Base-by-base conservation (phyloP, 2,329 filamentous ascomycete species). In the Sclerotinia sclerotiorum region DNA sequence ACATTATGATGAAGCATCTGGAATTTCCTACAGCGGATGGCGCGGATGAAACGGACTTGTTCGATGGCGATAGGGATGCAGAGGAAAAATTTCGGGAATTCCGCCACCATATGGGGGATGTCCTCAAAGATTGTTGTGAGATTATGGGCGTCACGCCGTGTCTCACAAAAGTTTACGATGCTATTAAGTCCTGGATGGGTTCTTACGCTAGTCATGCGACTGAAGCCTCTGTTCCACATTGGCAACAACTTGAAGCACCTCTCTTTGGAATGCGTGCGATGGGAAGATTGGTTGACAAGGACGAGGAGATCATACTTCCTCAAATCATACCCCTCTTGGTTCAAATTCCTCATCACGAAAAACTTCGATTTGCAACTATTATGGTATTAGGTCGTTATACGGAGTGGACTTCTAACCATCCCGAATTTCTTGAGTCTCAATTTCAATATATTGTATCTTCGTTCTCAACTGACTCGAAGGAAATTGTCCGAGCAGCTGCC, bases 61-160 rank as follows among this genome's bases (percentile, higher is more conserved):
- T 99, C 76, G 94, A 97, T 70, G 95, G 95, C 65, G 95, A 99
- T 78, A 89, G 94, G 52, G 95, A 98, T 78, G 90, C 93, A 70
- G 95, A 99, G 79, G 95, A 99, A 75, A 97, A 95, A 78, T 99
- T 99, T 81, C 88, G 95, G 60, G 93, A 97, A 76, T 99, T 98
- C 83, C 87, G 95, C 73, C 95, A 99, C 78, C 89, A 93, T 65
- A 98, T 99, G 93, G 95, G 95, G 48, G 96, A 99, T 77, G 96
- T 97, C 0, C 85, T 99, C 62, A 99, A 99, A 80, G 95, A 99
- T 76, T 92, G 92, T 67, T 99, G 95, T 79, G 92, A 97, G 77
- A 94, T 99, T 52, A 93, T 99, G 82, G 94, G 94, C 13, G 92
- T 97, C 15, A 90, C 92, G 0, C 92, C 97, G 71, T 98, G 95